These are phyloP conservation scores for Pichia sp. DNA, from an alignment of 1,139 yeast genomes.

Conservation along the genomic window DNA sequence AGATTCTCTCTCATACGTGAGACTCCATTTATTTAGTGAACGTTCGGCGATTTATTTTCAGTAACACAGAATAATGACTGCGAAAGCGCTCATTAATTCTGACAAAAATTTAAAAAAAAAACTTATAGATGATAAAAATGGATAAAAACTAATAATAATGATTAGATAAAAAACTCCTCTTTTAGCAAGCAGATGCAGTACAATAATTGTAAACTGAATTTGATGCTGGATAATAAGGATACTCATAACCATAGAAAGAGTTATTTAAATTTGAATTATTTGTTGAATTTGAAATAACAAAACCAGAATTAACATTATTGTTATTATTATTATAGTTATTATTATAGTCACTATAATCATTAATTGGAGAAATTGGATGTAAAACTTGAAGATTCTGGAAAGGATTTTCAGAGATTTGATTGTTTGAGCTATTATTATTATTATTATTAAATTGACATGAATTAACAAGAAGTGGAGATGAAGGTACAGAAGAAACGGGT, in stretches of 20 bases:
- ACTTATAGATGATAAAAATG: no score
- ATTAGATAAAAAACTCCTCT: not conserved
- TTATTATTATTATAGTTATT: constrained; percentile 6
- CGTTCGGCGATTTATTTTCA: no score
- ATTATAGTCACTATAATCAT: constrained; percentile 5
- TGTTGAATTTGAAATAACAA: not conserved
- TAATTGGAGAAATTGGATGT: constrained; percentile 5
- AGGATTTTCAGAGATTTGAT: constrained; percentile 23
- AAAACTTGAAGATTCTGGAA: constrained; percentile 15
- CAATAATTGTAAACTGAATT: constrained; percentile 11
- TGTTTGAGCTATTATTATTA: constrained; percentile 5
- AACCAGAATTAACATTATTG: not conserved
- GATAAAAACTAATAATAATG: no score
- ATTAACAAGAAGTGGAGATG: constrained; percentile 7
- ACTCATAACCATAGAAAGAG: not conserved
- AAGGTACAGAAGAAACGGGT: constrained; percentile 7
- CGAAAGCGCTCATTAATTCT: no score
- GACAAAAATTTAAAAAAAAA: no score
- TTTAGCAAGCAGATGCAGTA: constrained; percentile 20
- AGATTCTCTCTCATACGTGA: no score
- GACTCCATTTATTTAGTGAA: no score
- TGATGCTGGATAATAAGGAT: not conserved
- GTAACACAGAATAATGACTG: no score
- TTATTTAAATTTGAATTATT: not conserved
- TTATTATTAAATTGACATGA: constrained; percentile 6